Base-by-base conservation (phyloP, 768 basidiomycete genomes). In the Mycena venus region DNA sequence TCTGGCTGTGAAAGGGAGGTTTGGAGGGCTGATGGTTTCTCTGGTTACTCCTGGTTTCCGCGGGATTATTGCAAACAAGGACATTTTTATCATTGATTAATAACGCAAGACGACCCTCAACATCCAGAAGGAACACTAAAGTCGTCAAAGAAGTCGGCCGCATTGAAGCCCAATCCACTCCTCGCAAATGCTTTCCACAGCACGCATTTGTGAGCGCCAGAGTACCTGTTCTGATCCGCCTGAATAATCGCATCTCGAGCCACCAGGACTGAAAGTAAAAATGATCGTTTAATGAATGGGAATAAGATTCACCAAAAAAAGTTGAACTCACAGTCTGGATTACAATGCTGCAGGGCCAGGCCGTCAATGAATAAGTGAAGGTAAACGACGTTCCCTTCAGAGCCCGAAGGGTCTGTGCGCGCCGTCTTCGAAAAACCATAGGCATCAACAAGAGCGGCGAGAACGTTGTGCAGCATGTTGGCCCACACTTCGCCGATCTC, bases 401-500 rank as follows among this genome's bases (percentile, higher is more conserved):
- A 68, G 36, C 76, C 73, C 27, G 73, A 75, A 12, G 82, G 64
- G 75, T 84, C 77, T 10, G 79, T 81, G 58, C 71, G 70, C 21
- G 80, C 79, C 8, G 78, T 77, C 15, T 23, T 44, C 36, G 81
- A 78, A 69, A 75, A 82, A 25, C 79, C 81, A 63, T 79, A 75
- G 4, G 69, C 75, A 12, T 38, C 49, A 27, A 83, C 77, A n/a
- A 83, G 79, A 14, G 75, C 80, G 31, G 78, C 79, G 61, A 79
- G 78, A 29, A 83, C 80, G 51, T 81, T 80, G 76, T 81, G 78
- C 29, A 88, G 82, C 61, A 86, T 81, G 74, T 87, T 85, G 29
- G 86, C 86, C 86, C 86, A 87, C 8, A 87, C 84, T 72, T 87
- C 87, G 53, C 87, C 67, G 53, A 68, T 68, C n/a, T 59, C 67